phyloP scores from a whole-genome alignment of 1,284 basidiomycete genomes.

The Austroboletus olivaceoglutinosus region DNA sequence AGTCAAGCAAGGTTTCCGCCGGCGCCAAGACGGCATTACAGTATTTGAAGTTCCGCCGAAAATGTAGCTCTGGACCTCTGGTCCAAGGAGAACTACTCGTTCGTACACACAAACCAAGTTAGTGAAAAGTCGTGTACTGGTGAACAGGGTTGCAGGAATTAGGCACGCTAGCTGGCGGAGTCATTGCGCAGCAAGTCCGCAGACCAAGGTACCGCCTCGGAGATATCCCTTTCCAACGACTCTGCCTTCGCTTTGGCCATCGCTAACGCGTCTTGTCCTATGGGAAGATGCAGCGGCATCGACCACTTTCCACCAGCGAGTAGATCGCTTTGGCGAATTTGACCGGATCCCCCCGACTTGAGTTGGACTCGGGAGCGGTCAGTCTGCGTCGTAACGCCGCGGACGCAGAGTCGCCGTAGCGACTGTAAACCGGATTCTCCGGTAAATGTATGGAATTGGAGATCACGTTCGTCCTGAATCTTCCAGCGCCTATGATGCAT shows the following conservation, averaged over 20 bases:
- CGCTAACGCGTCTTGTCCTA: conserved; percentile 12
- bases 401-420: neutral
- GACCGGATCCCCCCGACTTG: neutral
- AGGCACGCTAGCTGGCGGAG: too few species aligned
- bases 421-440: conserved; percentile 1
- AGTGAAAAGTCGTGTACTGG: too few species aligned
- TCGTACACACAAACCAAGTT: too few species aligned
- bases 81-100: too few species aligned
- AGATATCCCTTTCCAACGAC: neutral
- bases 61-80: too few species aligned
- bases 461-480: neutral
- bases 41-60: too few species aligned
- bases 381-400: neutral
- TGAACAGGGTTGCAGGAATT: too few species aligned
- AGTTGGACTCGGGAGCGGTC: neutral
- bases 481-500: conserved; percentile 17
- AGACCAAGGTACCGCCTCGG: conserved; percentile 8
- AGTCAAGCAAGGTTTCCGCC: too few species aligned
- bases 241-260: neutral
- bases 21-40: too few species aligned
- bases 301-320: conserved; percentile 1
- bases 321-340: conserved; percentile 3
- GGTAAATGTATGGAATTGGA: neutral
- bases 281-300: conserved; percentile 2
- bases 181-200: conserved; percentile 5